Evolutionary conservation across 2,329 filamentous ascomycete genomes (phyloP).

Genomic region (Paraconiothyrium sp.): DNA sequence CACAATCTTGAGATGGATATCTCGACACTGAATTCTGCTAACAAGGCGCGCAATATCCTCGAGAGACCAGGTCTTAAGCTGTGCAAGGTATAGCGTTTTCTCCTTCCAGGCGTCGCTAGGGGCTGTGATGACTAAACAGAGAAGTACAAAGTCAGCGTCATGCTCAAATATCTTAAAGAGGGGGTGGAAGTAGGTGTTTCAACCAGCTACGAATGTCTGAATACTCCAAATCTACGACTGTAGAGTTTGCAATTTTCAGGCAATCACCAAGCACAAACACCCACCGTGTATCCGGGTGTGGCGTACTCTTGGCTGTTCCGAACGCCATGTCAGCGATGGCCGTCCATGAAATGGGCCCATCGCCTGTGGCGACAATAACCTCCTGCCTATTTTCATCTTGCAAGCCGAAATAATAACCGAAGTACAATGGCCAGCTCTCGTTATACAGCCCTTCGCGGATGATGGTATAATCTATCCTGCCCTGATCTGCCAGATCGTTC

Average conservation of each 20-base stretch:
- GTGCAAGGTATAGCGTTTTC: slow-evolving; percentile 52
- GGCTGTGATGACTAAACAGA: slow-evolving; percentile 39
- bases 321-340: slow-evolving; percentile 55
- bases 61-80: slow-evolving; percentile 38
- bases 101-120: slow-evolving; percentile 43
- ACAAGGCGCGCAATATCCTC: slow-evolving; percentile 44
- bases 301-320: slow-evolving; percentile 47
- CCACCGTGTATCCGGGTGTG: no score
- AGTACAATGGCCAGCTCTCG: slow-evolving; percentile 59
- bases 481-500: slow-evolving; percentile 33
- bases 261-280: no score
- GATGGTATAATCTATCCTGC: slow-evolving; percentile 44
- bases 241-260: no score
- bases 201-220: no score
- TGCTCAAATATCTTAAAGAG: no score
- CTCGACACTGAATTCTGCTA: slow-evolving; percentile 33
- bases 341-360: slow-evolving; percentile 56
- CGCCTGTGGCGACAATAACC: slow-evolving; percentile 51
- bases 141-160: no score
- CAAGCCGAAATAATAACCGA: slow-evolving; percentile 54
- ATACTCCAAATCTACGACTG: no score
- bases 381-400: slow-evolving; percentile 48
- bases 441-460: slow-evolving; percentile 58
- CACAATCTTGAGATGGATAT: slow-evolving; percentile 50
- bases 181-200: no score